phyloP scores from a whole-genome alignment of 163 green algal genomes.

The Dunaliella salina region DNA sequence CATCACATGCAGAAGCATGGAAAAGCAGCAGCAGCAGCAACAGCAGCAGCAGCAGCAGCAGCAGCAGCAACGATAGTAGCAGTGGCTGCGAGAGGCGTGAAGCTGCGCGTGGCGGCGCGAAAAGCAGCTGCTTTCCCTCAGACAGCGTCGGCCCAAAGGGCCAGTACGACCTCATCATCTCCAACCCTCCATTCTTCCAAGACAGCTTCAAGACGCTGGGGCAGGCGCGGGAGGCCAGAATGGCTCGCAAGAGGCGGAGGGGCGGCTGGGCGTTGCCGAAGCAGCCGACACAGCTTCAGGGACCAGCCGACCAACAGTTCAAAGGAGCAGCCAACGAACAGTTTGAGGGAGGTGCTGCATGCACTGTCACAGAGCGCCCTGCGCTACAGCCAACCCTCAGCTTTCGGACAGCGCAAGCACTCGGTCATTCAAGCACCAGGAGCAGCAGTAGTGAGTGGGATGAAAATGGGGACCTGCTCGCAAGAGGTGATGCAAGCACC shows the following conservation, averaged over 20 bases:
- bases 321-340: too few species aligned
- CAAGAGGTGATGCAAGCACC: too few species aligned
- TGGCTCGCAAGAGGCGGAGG: background rate
- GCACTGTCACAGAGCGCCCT: too few species aligned
- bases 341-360: too few species aligned
- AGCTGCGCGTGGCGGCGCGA: background rate
- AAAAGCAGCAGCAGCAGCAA: slow-evolving; percentile 14
- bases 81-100: background rate
- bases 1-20: background rate
- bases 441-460: too few species aligned
- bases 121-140: slow-evolving; percentile 3
- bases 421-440: too few species aligned
- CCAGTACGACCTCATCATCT: slow-evolving; percentile 43
- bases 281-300: too few species aligned
- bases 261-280: background rate
- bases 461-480: too few species aligned
- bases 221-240: background rate
- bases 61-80: background rate
- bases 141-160: background rate
- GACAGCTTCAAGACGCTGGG: slow-evolving; percentile 2
- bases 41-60: slow-evolving; percentile 13
- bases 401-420: too few species aligned
- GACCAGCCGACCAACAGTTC: too few species aligned
- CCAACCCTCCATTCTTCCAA: slow-evolving; percentile 45
- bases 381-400: too few species aligned